Conservation (phyloP, 331 rosid genomes). For the Erythrophleum ivorense region DNA sequence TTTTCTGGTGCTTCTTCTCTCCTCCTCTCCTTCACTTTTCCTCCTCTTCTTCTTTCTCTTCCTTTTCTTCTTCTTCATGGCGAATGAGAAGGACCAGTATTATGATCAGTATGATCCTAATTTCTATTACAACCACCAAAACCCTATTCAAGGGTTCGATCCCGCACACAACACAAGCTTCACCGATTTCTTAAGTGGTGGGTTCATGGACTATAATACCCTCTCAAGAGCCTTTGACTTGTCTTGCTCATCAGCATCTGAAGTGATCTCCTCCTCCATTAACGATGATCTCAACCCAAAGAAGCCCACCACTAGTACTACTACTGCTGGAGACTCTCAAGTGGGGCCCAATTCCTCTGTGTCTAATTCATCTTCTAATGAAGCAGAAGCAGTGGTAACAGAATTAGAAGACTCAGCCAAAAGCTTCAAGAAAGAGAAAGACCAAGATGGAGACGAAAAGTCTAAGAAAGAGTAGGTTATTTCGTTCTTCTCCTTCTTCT, state of each 20-base stretch:
- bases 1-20: background rate
- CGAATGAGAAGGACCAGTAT: constrained; percentile 44
- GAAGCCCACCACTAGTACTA: constrained; percentile 22
- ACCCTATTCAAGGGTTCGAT: constrained; percentile 53
- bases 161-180: constrained; percentile 57
- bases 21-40: background rate
- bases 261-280: constrained; percentile 63
- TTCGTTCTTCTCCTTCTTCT: background rate
- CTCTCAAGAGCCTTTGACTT: constrained; percentile 84
- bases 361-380: constrained; percentile 74
- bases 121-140: constrained; percentile 60
- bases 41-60: background rate
- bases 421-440: constrained; percentile 1
- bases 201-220: constrained; percentile 74
- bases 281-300: constrained; percentile 42
- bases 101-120: constrained; percentile 48
- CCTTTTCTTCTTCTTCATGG: constrained; percentile 49
- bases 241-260: constrained; percentile 76
- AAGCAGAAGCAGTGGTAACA: constrained; percentile 56
- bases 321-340: background rate
- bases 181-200: constrained; percentile 73
- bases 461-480: constrained; percentile 78
- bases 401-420: constrained; percentile 59
- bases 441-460: constrained; percentile 51
- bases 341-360: constrained; percentile 60